Evolutionary conservation across 306 rosid species (phyloP).

Genomic region (Luffa acutangula): DNA sequence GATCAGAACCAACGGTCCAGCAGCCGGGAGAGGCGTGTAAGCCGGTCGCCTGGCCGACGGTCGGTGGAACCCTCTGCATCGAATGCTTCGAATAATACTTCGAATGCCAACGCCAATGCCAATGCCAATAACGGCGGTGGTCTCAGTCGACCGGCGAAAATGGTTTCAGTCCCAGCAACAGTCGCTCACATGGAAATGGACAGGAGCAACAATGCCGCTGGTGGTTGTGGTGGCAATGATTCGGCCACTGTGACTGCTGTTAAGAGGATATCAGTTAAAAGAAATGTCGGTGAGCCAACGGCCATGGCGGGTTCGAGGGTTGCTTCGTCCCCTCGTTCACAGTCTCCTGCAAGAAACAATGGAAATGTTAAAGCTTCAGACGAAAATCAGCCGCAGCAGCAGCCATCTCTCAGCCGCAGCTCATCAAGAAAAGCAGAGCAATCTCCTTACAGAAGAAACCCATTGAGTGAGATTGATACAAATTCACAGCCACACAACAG

Average conservation of each 20-base stretch:
- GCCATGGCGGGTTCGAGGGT: slow-evolving; percentile 33
- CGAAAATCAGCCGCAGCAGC: slow-evolving; percentile 36
- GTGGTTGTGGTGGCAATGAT: slow-evolving; percentile 19
- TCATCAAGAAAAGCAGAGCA: slow-evolving; percentile 77
- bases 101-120: slow-evolving; percentile 5
- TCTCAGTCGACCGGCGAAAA: slow-evolving; percentile 43
- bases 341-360: slow-evolving; percentile 55
- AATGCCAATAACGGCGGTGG: slow-evolving; percentile 2
- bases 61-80: slow-evolving; percentile 21
- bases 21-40: slow-evolving; percentile 76
- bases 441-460: slow-evolving; percentile 84
- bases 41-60: slow-evolving; percentile 80
- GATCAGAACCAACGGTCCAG: slow-evolving; percentile 57
- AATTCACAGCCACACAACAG: slow-evolving; percentile 45
- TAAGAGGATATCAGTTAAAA: slow-evolving; percentile 62
- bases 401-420: slow-evolving; percentile 73
- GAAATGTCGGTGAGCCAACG: slow-evolving; percentile 44
- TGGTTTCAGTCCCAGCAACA: slow-evolving; percentile 95
- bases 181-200: slow-evolving; percentile 70
- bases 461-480: slow-evolving; percentile 67
- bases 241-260: slow-evolving; percentile 25
- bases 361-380: slow-evolving; percentile 17
- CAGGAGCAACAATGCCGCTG: slow-evolving; percentile 53
- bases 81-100: slow-evolving; percentile 5
- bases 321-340: slow-evolving; percentile 64